Conservation (phyloP, 169 alveolate genomes). For the Cryptosporidium andersoni region DNA sequence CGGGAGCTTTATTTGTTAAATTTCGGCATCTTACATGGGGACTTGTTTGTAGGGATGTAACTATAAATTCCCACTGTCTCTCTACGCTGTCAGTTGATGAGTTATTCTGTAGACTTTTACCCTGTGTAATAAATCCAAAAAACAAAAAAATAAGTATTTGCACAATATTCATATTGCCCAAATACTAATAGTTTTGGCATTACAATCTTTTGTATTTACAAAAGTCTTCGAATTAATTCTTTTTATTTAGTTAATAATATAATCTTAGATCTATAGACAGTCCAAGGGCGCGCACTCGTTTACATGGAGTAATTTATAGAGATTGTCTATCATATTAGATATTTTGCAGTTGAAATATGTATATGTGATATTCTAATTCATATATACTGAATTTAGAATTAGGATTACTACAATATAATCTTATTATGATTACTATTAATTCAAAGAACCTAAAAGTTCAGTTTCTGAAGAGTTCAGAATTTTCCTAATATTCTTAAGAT, state of each 20-base stretch:
- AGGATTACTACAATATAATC: too few species aligned
- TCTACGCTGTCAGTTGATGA: not conserved
- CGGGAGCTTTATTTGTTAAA: slow-evolving; percentile 16
- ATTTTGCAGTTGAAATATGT: too few species aligned
- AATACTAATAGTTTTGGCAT: slow-evolving; percentile 1
- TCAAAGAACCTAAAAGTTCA: too few species aligned
- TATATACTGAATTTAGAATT: too few species aligned
- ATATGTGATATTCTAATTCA: too few species aligned
- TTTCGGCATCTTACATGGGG: slow-evolving; percentile 40
- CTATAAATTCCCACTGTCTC: slow-evolving; percentile 35
- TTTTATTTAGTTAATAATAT: not conserved
- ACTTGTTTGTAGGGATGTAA: slow-evolving; percentile 1
- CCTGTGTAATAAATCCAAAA: not conserved
- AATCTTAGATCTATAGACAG: slow-evolving; percentile 43
- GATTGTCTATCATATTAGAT: too few species aligned
- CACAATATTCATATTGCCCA: slow-evolving; percentile 33
- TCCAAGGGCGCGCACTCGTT: too few species aligned
- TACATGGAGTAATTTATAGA: too few species aligned
- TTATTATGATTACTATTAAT: too few species aligned
- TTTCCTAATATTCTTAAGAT: too few species aligned
- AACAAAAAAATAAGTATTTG: slow-evolving; percentile 13
- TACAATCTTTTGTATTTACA: not conserved
- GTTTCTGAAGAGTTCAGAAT: too few species aligned
- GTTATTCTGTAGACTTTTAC: not conserved
- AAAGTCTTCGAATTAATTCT: not conserved